Percentiles rank a stretch among this genome's conserved stretches.
Conservation (phyloP, 495 filamentous ascomycete species). For the Penicillium angulare region DNA sequence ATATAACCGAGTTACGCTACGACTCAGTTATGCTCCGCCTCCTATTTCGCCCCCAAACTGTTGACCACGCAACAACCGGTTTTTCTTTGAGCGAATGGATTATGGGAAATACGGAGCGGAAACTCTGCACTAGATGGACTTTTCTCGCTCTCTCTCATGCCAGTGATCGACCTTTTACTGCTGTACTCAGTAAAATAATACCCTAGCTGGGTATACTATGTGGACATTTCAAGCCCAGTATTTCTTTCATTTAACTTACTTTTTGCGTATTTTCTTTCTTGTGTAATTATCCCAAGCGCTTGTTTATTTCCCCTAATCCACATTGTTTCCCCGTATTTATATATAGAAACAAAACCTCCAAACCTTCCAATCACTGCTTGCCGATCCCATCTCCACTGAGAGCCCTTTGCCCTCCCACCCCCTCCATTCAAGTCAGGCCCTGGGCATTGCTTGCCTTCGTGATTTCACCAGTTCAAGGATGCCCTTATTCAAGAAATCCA, state of each 20-base stretch:
- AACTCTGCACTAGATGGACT: too few relatives aligned
- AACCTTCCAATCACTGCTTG: background rate
- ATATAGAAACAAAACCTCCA: background rate
- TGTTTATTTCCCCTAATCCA: background rate
- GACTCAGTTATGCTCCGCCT: too few relatives aligned
- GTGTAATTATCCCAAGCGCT: background rate
- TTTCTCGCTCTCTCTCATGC: too few relatives aligned
- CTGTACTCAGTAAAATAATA: too few relatives aligned
- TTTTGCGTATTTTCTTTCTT: background rate
- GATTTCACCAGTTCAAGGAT: slow-evolving; percentile 17
- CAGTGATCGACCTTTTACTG: too few relatives aligned
- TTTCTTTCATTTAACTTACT: background rate
- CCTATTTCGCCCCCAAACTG: too few relatives aligned
- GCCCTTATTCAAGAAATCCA: slow-evolving; percentile 30
- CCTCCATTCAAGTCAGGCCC: background rate
- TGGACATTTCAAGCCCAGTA: background rate
- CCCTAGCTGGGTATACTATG: too few relatives aligned
- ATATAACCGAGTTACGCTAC: too few relatives aligned
- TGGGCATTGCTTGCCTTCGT: too few relatives aligned
- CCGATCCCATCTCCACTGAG: slow-evolving; percentile 1
- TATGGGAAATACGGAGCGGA: too few relatives aligned
- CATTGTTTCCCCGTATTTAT: background rate
- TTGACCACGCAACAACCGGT: too few relatives aligned
- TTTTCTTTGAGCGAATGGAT: too few relatives aligned
- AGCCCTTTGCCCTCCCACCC: background rate